phyloP scores from a whole-genome alignment of 306 rosid genomes.

The Citrullus colocynthis region DNA sequence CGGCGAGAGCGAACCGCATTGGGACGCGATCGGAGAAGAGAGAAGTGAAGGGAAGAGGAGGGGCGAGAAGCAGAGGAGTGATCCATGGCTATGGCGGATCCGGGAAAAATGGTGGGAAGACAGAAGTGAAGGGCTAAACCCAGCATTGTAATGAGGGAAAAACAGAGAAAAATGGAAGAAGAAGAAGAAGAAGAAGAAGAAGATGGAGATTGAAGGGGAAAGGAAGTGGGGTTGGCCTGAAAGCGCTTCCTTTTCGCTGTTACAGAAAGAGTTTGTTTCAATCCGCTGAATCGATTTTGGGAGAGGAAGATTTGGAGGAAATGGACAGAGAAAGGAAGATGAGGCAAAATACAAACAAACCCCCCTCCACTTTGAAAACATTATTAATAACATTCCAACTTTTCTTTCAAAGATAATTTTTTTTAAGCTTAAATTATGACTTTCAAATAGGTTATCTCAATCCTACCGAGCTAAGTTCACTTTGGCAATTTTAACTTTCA shows the following conservation, averaged over 20 bases:
- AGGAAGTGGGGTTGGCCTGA: slow-evolving; percentile 5
- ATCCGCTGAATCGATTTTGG: neutral
- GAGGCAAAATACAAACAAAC: no score
- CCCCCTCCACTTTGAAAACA: no score
- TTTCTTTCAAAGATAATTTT: no score
- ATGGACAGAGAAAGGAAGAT: neutral
- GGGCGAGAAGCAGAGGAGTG: slow-evolving; percentile 23
- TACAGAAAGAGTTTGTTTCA: neutral
- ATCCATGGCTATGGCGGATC: slow-evolving; percentile 26
- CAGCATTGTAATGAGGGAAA: slow-evolving; percentile 13
- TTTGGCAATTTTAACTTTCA: no score
- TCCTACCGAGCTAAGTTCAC: no score
- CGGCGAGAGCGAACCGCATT: slow-evolving; percentile 16
- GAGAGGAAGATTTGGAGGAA: neutral
- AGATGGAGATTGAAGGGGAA: neutral
- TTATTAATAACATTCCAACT: neutral
- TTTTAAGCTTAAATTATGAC: no score
- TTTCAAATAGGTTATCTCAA: no score
- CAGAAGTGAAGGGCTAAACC: slow-evolving; percentile 13
- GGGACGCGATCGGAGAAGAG: slow-evolving; percentile 16
- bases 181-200: neutral
- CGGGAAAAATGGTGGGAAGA: slow-evolving; percentile 21
- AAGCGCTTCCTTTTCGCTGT: neutral
- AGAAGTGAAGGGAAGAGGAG: slow-evolving; percentile 19
- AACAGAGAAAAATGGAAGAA: neutral